Evolutionary conservation across 768 basidiomycete genomes (phyloP), one percentile per base, ranked within the genome.

Genomic region (Mycena belliarum): DNA sequence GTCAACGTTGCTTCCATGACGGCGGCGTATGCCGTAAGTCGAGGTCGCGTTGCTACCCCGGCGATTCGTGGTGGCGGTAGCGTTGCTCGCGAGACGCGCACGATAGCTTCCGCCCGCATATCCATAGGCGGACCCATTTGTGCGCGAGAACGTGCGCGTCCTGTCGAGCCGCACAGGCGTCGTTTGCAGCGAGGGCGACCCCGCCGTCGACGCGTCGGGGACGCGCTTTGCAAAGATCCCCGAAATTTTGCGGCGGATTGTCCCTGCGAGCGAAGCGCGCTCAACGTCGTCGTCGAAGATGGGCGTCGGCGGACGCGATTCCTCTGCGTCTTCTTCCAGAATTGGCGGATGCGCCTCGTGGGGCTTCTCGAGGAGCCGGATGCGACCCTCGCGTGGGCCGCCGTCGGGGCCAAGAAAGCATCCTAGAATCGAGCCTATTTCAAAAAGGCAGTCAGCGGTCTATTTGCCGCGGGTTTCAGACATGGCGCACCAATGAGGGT

Each of bases 341-440:
- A 89, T 86, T n/a, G 80, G 72, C 15, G 79, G 75, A 35, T 79
- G 76, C 37, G 37, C 37, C 16, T 68, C 71, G 20, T 52, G 35
- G 45, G 66, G 67, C 72, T 98, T 98, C 72, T 98, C 96, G 0
- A 85, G 79, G 12, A 99, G 83, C 15, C 84, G 87, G 58, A 99
- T 97, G 0, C 88, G 84, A 5, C 93, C 90, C 63, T 90, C 84
- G 52, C 91, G 82, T 16, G 94, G 90, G 11, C 96, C 95, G 52
- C 93, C 97, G 69, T 99, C 95, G 55, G 80, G 87, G 18, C 86
- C 90, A 41, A 99, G 84, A 79, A 98, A 97, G 63, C 93, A 85
- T 0, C 88, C 87, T 29, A 98, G 78, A 50, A 97, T 63, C 4
- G 93, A 88, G n/a, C 95, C 95, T 91, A 40, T 38, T 48, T 50